Evolutionary conservation across 768 basidiomycete species (phyloP).

Genomic region (Kwoniella newhampshirensis): DNA sequence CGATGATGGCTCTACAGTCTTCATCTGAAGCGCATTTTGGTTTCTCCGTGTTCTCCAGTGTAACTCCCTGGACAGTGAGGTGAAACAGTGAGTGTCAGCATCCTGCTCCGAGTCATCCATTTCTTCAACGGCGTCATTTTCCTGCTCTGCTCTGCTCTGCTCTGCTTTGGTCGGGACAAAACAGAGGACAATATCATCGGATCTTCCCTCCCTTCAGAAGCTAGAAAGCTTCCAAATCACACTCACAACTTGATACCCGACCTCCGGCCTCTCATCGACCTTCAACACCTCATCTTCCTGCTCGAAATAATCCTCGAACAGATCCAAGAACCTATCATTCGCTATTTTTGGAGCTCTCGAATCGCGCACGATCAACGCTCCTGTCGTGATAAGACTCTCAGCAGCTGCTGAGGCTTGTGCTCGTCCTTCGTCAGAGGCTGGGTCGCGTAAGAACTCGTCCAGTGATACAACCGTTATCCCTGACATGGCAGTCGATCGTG

Average conservation of each 20-base stretch:
- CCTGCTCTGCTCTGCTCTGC: background rate
- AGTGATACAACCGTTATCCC: conserved; percentile 38
- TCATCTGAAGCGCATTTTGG: conserved; percentile 61
- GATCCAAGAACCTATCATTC: conserved; percentile 78
- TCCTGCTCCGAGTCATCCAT: too few relatives aligned
- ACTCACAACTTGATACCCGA: conserved; percentile 69
- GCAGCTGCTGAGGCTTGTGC: conserved; percentile 63
- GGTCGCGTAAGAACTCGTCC: conserved; percentile 37
- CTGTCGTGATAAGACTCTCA: conserved; percentile 75
- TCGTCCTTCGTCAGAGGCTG: conserved; percentile 21
- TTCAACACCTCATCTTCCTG: conserved; percentile 65
- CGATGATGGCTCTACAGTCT: conserved; percentile 77
- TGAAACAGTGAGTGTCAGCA: too few relatives aligned
- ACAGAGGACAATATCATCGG: too few relatives aligned
- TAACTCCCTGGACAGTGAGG: conserved; percentile 64
- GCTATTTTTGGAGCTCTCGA: conserved; percentile 78
- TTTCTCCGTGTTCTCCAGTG: conserved; percentile 95
- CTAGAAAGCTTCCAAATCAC: too few relatives aligned
- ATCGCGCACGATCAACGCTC: conserved; percentile 82
- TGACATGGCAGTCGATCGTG: too few relatives aligned
- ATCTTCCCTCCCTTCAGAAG: too few relatives aligned
- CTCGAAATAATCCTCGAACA: conserved; percentile 89
- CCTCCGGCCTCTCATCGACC: conserved; percentile 78
- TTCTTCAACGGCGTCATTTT: background rate
- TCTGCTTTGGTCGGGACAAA: background rate